phyloP scores from a whole-genome alignment of 2,329 filamentous ascomycete genomes.

The Colletotrichum sp. region DNA sequence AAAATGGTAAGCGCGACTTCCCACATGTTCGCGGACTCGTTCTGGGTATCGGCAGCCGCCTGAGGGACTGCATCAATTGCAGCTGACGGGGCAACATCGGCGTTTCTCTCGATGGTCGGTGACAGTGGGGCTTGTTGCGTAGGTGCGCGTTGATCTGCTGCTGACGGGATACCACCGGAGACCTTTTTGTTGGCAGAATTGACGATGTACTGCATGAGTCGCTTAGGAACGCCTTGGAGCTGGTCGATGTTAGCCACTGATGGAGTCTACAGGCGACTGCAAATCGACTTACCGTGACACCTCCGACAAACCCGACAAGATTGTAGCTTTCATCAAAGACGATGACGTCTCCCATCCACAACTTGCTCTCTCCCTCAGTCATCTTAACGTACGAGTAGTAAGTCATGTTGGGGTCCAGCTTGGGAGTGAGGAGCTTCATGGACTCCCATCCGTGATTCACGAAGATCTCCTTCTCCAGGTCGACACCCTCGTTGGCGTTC shows the following conservation, averaged over 20 bases:
- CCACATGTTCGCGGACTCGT: not conserved
- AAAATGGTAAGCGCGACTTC: not conserved
- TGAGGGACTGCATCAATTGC: not conserved
- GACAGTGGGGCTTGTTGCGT: not conserved
- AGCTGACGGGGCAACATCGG: not conserved
- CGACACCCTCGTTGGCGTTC: conserved; percentile 62
- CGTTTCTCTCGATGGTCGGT: not conserved
- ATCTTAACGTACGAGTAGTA: conserved; percentile 27
- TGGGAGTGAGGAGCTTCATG: conserved; percentile 51
- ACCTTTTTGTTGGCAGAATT: conserved; percentile 44
- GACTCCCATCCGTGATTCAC: conserved; percentile 66
- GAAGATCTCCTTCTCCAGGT: conserved; percentile 58
- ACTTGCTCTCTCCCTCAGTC: not conserved
- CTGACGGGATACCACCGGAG: conserved; percentile 42
- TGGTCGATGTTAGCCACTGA: conserved; percentile 26
- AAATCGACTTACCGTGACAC: not conserved
- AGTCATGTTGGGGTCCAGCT: conserved; percentile 45
- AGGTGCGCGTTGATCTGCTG: conserved; percentile 39
- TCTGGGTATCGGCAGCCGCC: not conserved
- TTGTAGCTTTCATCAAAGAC: not conserved
- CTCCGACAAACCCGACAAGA: not conserved
- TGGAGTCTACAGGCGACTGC: rapidly evolving
- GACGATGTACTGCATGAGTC: conserved; percentile 69
- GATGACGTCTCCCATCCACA: not conserved
- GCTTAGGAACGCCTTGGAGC: conserved; percentile 71